Base-by-base conservation (phyloP, 140 eudicot genomes). In the Anethum foeniculum region DNA sequence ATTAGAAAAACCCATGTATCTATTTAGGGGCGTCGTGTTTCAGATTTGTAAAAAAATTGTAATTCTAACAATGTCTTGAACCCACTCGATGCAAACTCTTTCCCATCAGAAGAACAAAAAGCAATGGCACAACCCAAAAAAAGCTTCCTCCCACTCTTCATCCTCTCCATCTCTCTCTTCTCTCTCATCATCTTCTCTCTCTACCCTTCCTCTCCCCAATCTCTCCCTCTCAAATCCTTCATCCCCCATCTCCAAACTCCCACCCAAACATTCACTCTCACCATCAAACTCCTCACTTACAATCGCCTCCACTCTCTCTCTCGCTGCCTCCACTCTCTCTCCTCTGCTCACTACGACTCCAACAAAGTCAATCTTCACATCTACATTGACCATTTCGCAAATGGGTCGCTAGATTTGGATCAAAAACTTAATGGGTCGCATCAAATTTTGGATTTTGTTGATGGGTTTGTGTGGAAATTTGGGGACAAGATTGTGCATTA, bases 401-500 rank as follows among this genome's bases (percentile, higher is more conserved):
- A 79, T 30, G 90, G 79, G 77, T 83, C 84, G 25, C 44, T 7
- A 2, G 54, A 86, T 84, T 68, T 89, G 83, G 95, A 87, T 82
- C 85, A 36, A 48, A 92, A 83, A 49, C 62, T 92, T 67, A 87
- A 86, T 67, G 90, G 83, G 65, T 88, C 93, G 14, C 85, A 80
- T 64, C 43, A 80, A 77, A 92, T 92, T 13, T 86, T 95, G 21
- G 97, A 88, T 81, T 92, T 92, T 78, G 90, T 95, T 75, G 99
- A 95, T 87, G 88, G 93, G 77, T 95, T 92, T 84, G 71, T 44
- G 79, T 95, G 99, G 97, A 81, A 74, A 19, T 88, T 81, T 81
- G 99, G 99, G 68, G 89, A 88, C 77, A 95, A 95, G 84, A n/a
- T 92, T 81, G 99, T 95, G 84, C 99, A 95, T 88, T 92, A 92